phyloP scores from a whole-genome alignment of 768 basidiomycete genomes.

The Agaricus sinodeliciosus region DNA sequence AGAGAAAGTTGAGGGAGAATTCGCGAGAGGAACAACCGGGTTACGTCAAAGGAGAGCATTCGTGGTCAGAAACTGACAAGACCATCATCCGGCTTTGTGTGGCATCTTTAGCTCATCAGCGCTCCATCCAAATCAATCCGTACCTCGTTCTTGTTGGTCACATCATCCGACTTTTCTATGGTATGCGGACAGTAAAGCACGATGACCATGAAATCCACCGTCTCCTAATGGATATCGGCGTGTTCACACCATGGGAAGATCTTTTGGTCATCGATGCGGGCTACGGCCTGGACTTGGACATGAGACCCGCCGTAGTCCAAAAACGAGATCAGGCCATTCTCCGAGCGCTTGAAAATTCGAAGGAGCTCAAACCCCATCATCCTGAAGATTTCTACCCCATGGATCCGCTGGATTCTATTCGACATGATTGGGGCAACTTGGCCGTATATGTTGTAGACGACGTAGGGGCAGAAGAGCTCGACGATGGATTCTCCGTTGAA shows the following conservation, averaged over 20 bases:
- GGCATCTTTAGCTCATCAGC: conserved; percentile 41
- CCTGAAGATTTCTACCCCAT: conserved; percentile 56
- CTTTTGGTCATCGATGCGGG: conserved; percentile 25
- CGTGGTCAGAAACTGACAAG: conserved; percentile 49
- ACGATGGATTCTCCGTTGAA: conserved; percentile 89
- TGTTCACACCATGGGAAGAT: conserved; percentile 79
- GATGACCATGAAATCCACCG: conserved; percentile 24
- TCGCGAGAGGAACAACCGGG: conserved; percentile 20
- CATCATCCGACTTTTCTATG: conserved; percentile 53
- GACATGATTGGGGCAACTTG: conserved; percentile 81
- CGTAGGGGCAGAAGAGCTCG: conserved; percentile 71
- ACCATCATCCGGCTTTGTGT: conserved; percentile 54
- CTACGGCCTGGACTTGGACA: conserved; percentile 26
- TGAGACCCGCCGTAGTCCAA: conserved; percentile 17
- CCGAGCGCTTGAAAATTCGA: conserved; percentile 18
- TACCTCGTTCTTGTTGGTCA: conserved; percentile 44
- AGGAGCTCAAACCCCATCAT: conserved; percentile 29
- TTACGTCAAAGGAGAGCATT: conserved; percentile 18
- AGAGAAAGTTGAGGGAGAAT: conserved; percentile 22
- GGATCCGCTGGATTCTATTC: conserved; percentile 64
- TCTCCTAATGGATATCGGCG: conserved; percentile 65
- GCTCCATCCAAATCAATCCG: conserved; percentile 54
- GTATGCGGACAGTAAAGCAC: conserved; percentile 21
- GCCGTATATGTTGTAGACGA: conserved; percentile 89
- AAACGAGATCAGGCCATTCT: conserved; percentile 22